Evolutionary conservation across 345 rosid genomes (phyloP).

Genomic region (Anacardium occidentale): DNA sequence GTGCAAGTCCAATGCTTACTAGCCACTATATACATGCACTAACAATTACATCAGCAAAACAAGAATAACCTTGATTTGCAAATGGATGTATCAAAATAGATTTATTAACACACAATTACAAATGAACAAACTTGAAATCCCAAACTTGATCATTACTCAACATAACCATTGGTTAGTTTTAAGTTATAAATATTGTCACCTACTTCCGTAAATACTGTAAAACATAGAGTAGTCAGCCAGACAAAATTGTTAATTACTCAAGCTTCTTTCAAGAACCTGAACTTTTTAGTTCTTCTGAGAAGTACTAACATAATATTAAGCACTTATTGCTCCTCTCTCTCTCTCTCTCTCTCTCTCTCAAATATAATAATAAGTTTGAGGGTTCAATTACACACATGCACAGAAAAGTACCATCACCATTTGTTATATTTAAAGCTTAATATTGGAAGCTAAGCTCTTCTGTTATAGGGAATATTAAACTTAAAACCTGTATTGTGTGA

Average conservation of each 20-base stretch:
- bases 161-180: neutral
- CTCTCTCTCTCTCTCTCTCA: too few species aligned
- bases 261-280: neutral
- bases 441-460: too few species aligned
- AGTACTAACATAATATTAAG: too few species aligned
- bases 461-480: too few species aligned
- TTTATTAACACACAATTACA: too few species aligned
- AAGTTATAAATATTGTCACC: neutral
- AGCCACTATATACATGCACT: too few species aligned
- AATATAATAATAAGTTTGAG: too few species aligned
- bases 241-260: neutral
- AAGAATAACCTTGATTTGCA: neutral
- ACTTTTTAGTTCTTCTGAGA: neutral
- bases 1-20: neutral
- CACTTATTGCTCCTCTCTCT: too few species aligned
- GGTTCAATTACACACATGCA: too few species aligned
- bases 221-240: neutral
- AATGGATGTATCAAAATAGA: too few species aligned
- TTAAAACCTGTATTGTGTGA: neutral
- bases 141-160: neutral
- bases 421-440: too few species aligned
- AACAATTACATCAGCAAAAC: neutral
- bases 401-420: neutral
- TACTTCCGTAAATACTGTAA: neutral
- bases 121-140: neutral